Conservation (phyloP, 495 filamentous ascomycete genomes). For the Penicillium manginii region DNA sequence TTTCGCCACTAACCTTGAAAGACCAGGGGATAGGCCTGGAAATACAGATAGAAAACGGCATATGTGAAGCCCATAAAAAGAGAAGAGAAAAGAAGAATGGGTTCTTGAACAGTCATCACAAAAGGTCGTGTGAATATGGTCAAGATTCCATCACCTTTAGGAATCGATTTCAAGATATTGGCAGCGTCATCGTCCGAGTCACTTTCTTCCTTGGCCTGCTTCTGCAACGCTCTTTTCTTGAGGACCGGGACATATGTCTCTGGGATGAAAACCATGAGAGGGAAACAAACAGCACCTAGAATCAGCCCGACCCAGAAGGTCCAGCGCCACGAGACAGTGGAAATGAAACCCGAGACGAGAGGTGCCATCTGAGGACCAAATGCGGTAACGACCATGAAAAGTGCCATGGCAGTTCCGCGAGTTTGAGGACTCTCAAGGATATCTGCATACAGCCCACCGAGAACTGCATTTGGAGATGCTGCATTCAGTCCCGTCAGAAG, state of each 20-base stretch:
- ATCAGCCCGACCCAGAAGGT: slow-evolving; percentile 45
- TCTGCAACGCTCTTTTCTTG: not conserved
- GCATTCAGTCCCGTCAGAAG: slow-evolving; percentile 39
- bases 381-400: slow-evolving; percentile 39
- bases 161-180: not conserved
- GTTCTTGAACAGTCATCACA: slow-evolving; percentile 27
- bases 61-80: slow-evolving; percentile 64
- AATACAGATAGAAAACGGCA: slow-evolving; percentile 63
- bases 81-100: slow-evolving; percentile 53
- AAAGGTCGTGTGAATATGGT: slow-evolving; percentile 2
- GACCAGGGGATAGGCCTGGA: slow-evolving; percentile 63
- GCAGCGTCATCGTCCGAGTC: slow-evolving; percentile 2
- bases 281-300: slow-evolving; percentile 18
- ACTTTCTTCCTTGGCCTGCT: slow-evolving; percentile 2
- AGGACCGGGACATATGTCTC: slow-evolving; percentile 3
- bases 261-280: slow-evolving; percentile 42
- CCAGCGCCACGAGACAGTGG: slow-evolving; percentile 58
- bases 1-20: slow-evolving; percentile 39
- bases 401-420: slow-evolving; percentile 33
- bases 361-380: slow-evolving; percentile 35
- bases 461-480: slow-evolving; percentile 34
- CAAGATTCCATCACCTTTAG: not conserved
- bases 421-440: slow-evolving; percentile 20
- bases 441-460: slow-evolving; percentile 44
- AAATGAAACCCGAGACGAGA: slow-evolving; percentile 24